Evolutionary conservation across 495 filamentous ascomycete genomes (phyloP).

Genomic region (Penicillium desertorum): DNA sequence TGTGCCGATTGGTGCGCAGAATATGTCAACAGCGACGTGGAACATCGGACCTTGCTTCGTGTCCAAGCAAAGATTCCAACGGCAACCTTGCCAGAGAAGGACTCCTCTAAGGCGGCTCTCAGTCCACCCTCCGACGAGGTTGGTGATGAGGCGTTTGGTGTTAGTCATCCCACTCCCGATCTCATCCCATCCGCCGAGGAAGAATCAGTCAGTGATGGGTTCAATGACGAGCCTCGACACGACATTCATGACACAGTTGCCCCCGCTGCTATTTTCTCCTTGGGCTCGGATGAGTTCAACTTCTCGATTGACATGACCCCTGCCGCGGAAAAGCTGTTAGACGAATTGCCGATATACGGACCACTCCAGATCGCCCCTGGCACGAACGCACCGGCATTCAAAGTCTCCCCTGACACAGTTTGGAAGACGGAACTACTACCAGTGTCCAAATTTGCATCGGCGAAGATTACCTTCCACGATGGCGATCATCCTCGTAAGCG

Average conservation of each 20-base stretch:
- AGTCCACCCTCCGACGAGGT: constrained; percentile 34
- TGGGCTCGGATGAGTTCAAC: constrained; percentile 76
- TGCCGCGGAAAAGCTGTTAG: constrained; percentile 75
- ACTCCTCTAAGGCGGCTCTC: constrained; percentile 23
- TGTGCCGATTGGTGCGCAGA: constrained; percentile 79
- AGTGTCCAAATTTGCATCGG: constrained; percentile 78
- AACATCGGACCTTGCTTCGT: constrained; percentile 64
- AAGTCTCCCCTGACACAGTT: constrained; percentile 61
- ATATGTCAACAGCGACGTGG: constrained; percentile 63
- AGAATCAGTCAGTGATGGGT: constrained; percentile 51
- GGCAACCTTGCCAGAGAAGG: constrained; percentile 14
- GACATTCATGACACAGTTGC: constrained; percentile 44
- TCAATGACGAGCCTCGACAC: constrained; percentile 46
- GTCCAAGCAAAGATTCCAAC: constrained; percentile 53
- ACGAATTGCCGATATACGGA: constrained; percentile 77
- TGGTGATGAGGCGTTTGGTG: constrained; percentile 33
- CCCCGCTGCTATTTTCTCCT: constrained; percentile 77
- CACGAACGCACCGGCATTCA: constrained; percentile 52
- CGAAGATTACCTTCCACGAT: constrained; percentile 69
- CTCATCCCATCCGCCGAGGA: constrained; percentile 64
- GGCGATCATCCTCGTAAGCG: constrained; percentile 70
- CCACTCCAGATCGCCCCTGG: constrained; percentile 60
- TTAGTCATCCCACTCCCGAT: constrained; percentile 65
- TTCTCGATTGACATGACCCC: constrained; percentile 76
- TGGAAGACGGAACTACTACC: constrained; percentile 80